A percentile compares a stretch with the other conserved stretches of the same genome.
These are phyloP conservation scores for Metschnikowia proteae DNA, from an alignment of 805 yeast species.

Conservation along the genomic window DNA sequence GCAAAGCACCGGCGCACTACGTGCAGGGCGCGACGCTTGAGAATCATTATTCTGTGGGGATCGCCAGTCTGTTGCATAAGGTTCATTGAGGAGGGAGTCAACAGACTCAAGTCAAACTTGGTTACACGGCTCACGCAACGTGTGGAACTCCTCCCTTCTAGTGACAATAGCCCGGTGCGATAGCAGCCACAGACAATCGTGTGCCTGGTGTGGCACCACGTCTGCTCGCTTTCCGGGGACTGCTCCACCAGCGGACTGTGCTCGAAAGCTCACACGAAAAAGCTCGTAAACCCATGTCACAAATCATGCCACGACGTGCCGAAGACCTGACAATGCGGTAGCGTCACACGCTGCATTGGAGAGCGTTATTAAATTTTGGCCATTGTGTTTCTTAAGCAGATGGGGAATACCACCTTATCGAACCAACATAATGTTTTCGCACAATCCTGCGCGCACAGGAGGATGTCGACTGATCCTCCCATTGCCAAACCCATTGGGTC, in stretches of 20 bases:
- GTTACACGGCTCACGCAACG: too few relatives aligned
- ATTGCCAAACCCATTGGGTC: too few relatives aligned
- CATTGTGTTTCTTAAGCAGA: not conserved
- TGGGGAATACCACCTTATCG: too few relatives aligned
- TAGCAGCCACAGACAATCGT: too few relatives aligned
- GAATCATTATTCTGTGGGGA: slow-evolving; percentile 2
- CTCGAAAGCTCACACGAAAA: not conserved
- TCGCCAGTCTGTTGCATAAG: not conserved
- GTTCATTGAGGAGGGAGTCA: not conserved
- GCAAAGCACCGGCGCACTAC: not conserved
- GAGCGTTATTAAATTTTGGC: not conserved
- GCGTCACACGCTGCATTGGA: not conserved
- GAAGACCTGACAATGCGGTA: not conserved
- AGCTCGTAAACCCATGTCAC: not conserved
- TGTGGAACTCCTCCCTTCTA: too few relatives aligned
- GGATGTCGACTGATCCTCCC: too few relatives aligned
- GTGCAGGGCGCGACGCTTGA: not conserved
- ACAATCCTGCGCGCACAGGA: too few relatives aligned
- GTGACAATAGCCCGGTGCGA: too few relatives aligned
- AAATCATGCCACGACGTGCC: not conserved
- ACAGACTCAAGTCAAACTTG: not conserved
- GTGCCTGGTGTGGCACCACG: not conserved
- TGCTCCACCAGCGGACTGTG: not conserved
- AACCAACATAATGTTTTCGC: too few relatives aligned
- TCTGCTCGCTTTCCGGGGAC: not conserved